Evolutionary conservation across 306 rosid genomes (phyloP).

Genomic region (Malus orientalis): DNA sequence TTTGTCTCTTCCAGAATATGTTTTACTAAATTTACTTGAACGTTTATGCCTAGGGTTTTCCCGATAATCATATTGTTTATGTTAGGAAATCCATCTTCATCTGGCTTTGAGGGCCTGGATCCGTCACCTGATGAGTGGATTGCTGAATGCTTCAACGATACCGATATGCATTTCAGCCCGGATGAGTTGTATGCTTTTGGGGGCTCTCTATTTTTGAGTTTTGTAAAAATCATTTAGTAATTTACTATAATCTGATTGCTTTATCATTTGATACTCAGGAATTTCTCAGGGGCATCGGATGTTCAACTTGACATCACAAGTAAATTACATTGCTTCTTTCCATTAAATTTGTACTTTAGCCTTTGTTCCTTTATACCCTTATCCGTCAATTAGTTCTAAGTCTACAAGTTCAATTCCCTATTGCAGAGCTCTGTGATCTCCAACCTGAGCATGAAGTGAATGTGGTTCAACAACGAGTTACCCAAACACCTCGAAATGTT

Average conservation of each 20-base stretch:
- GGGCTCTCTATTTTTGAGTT: neutral
- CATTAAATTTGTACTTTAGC: neutral
- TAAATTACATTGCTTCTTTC: conserved; percentile 21
- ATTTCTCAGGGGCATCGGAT: conserved; percentile 39
- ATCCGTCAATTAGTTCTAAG: conserved; percentile 1
- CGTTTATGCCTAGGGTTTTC: conserved; percentile 2
- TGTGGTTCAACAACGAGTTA: conserved; percentile 23
- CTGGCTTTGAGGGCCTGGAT: conserved; percentile 46
- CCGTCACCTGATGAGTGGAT: conserved; percentile 70
- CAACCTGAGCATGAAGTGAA: conserved; percentile 41
- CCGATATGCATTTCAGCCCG: conserved; percentile 51
- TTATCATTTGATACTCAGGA: conserved; percentile 43
- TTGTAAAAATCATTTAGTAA: conserved; percentile 1
- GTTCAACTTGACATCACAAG: conserved; percentile 57
- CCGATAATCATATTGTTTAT: conserved; percentile 12
- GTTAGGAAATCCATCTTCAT: conserved; percentile 45
- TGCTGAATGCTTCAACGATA: conserved; percentile 61
- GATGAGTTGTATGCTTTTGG: conserved; percentile 57
- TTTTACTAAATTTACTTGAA: neutral
- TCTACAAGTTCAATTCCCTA: neutral
- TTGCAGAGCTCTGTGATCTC: conserved; percentile 41
- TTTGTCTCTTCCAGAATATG: conserved; percentile 26
- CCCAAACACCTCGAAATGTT: conserved; percentile 43
- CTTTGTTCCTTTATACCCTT: neutral
- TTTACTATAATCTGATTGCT: conserved; percentile 24